These are phyloP conservation scores for Plectranthus barbatus DNA, from an alignment of 257 asterid species.

Conservation along the genomic window DNA sequence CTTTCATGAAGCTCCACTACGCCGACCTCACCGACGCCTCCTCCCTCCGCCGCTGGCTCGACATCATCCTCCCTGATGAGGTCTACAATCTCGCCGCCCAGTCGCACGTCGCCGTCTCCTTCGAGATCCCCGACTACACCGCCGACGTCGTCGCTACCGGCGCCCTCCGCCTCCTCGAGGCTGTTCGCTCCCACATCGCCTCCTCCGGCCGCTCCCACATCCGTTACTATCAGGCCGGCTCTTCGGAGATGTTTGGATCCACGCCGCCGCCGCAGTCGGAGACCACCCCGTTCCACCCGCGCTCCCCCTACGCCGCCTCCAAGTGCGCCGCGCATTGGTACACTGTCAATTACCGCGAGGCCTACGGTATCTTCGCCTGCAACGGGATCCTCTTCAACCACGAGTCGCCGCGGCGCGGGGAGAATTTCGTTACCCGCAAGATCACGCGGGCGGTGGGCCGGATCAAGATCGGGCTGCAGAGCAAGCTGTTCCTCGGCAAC, in stretches of 20 bases:
- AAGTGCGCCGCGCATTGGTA: slow-evolving; percentile 99
- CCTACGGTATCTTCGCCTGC: slow-evolving; percentile 83
- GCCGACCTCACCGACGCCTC: slow-evolving; percentile 97
- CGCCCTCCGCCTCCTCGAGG: slow-evolving; percentile 91
- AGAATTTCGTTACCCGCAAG: slow-evolving; percentile 93
- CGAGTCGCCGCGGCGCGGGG: slow-evolving; percentile 88
- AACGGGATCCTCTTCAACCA: slow-evolving; percentile 90
- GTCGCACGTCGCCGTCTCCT: slow-evolving; percentile 95
- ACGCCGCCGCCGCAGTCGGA: too few relatives aligned
- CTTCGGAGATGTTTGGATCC: slow-evolving; percentile 98
- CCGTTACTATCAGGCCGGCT: slow-evolving; percentile 88
- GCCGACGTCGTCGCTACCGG: slow-evolving; percentile 99
- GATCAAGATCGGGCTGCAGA: slow-evolving; percentile 85
- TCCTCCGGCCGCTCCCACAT: slow-evolving; percentile 71
- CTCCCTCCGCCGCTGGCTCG: slow-evolving; percentile 99
- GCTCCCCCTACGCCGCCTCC: slow-evolving; percentile 95
- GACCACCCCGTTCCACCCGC: slow-evolving; percentile 73
- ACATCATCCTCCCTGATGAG: slow-evolving; percentile 81
- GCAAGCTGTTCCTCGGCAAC: slow-evolving; percentile 81
- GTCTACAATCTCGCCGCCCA: slow-evolving; percentile 98
- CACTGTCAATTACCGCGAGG: slow-evolving; percentile 95
- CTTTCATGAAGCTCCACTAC: slow-evolving; percentile 91
- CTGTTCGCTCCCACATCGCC: slow-evolving; percentile 80
- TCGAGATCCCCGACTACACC: slow-evolving; percentile 97
- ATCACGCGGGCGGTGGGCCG: slow-evolving; percentile 94